Evolutionary conservation across 331 rosid genomes (phyloP).

Genomic region (Rhamnella rubrinervis): DNA sequence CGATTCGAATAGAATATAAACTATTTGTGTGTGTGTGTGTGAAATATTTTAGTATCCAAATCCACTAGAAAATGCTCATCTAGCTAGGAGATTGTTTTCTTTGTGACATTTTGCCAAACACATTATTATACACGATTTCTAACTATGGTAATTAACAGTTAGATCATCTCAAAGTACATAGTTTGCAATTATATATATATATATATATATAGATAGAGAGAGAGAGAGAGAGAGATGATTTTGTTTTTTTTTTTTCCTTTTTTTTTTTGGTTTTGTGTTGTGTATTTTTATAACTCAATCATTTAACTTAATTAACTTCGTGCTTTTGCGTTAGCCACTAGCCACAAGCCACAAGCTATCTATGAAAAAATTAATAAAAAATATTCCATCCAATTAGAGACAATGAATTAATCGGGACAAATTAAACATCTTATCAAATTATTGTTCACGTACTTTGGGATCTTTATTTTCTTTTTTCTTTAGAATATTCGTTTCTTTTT

Average conservation of each 20-base stretch:
- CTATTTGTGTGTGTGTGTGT: conserved; percentile 18
- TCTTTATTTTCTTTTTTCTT: neutral
- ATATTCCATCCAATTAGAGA: neutral
- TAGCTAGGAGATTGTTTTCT: too few relatives aligned
- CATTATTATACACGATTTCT: too few relatives aligned
- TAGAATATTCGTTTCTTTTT: conserved; percentile 1
- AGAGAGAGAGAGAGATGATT: too few relatives aligned
- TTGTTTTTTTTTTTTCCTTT: neutral
- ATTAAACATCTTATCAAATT: conserved; percentile 7
- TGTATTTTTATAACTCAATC: conserved; percentile 15
- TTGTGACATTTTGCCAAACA: neutral
- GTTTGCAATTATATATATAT: too few relatives aligned
- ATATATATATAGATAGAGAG: too few relatives aligned
- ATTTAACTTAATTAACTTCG: conserved; percentile 4
- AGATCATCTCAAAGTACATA: neutral
- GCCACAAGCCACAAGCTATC: neutral
- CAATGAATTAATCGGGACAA: neutral
- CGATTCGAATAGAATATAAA: conserved; percentile 33
- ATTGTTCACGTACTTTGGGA: neutral
- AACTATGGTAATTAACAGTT: too few relatives aligned
- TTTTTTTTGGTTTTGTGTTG: neutral
- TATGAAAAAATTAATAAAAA: neutral
- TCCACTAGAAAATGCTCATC: too few relatives aligned
- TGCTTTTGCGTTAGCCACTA: conserved; percentile 10
- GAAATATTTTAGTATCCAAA: neutral